A percentile compares a stretch with the other conserved stretches of the same genome.
These are phyloP conservation scores for Microdochium trichocladiopsis DNA, from an alignment of 2,329 filamentous ascomycete genomes.

Conservation along the genomic window DNA sequence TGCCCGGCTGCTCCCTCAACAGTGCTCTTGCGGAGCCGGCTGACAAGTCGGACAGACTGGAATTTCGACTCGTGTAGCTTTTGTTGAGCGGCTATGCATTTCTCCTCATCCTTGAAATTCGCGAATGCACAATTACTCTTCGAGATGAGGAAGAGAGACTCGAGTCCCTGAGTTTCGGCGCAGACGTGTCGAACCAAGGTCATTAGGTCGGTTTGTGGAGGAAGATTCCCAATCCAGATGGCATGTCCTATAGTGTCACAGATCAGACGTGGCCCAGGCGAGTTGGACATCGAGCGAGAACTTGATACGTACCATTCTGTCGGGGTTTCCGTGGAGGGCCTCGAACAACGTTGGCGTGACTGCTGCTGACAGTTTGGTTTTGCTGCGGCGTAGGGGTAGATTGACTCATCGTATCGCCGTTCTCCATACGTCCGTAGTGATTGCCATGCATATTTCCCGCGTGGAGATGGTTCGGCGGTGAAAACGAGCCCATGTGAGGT, in stretches of 20 bases:
- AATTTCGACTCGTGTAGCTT: conserved; percentile 89
- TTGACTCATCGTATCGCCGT: not conserved
- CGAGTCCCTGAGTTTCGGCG: conserved; percentile 67
- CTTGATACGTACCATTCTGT: conserved; percentile 47
- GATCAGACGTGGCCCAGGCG: too few relatives aligned
- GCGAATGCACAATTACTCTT: conserved; percentile 98
- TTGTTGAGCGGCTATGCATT: conserved; percentile 69
- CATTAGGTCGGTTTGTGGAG: conserved; percentile 73
- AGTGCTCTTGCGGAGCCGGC: conserved; percentile 60
- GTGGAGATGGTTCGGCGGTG: conserved; percentile 15
- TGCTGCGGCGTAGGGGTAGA: not conserved
- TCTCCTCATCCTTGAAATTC: conserved; percentile 78
- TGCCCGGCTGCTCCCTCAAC: conserved; percentile 31
- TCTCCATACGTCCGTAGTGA: not conserved
- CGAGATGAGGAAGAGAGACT: conserved; percentile 88
- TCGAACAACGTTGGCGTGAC: conserved; percentile 25
- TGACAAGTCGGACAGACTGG: conserved; percentile 77
- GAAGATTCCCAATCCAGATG: conserved; percentile 92
- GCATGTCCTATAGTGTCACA: conserved; percentile 61
- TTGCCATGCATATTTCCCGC: not conserved
- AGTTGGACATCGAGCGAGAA: not conserved
- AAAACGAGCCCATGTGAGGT: conserved; percentile 27
- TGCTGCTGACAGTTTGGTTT: not conserved
- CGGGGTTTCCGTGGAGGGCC: conserved; percentile 50
- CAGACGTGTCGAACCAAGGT: conserved; percentile 89